These are phyloP conservation scores for Fraxinus nigra DNA, from an alignment of 305 asterid genomes.

Conservation along the genomic window DNA sequence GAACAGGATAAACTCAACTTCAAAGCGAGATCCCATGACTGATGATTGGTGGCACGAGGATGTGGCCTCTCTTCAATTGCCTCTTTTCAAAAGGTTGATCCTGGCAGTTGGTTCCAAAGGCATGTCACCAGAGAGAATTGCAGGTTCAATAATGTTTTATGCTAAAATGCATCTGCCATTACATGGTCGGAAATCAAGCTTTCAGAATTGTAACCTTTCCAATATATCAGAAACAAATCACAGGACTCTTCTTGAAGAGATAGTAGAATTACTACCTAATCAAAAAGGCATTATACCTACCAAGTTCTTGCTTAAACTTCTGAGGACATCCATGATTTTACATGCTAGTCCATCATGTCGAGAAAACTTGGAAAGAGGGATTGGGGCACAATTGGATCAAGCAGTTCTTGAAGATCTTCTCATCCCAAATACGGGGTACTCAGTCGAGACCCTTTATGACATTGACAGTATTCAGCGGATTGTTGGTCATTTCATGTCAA, in stretches of 20 bases:
- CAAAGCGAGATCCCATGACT: constrained; percentile 22
- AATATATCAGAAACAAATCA: constrained; percentile 34
- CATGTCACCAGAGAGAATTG: constrained; percentile 27
- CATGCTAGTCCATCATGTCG: constrained; percentile 28
- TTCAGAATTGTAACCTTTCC: constrained; percentile 15
- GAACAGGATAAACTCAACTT: constrained; percentile 31
- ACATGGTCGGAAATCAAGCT: constrained; percentile 24
- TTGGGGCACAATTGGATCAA: constrained; percentile 44
- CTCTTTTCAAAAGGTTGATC: constrained; percentile 38
- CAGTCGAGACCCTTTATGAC: constrained; percentile 43
- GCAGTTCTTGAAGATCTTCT: constrained; percentile 42
- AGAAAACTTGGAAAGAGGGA: constrained; percentile 39
- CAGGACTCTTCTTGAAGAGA: constrained; percentile 42
- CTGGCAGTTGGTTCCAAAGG: constrained; percentile 26
- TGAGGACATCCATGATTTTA: constrained; percentile 35
- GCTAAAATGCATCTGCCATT: constrained; percentile 41
- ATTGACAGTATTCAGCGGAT: constrained; percentile 47
- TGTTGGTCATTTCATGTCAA: constrained; percentile 41
- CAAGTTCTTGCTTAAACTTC: constrained; percentile 37
- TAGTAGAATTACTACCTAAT: constrained; percentile 37
- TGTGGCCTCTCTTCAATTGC: constrained; percentile 27
- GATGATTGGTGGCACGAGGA: constrained; percentile 45
- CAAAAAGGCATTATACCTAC: constrained; percentile 40
- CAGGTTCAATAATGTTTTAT: constrained; percentile 33
- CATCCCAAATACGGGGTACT: constrained; percentile 39